Evolutionary conservation across 805 yeast genomes (phyloP), one percentile per base, ranked within the genome.

Genomic region (Tetrapisispora arboricola): DNA sequence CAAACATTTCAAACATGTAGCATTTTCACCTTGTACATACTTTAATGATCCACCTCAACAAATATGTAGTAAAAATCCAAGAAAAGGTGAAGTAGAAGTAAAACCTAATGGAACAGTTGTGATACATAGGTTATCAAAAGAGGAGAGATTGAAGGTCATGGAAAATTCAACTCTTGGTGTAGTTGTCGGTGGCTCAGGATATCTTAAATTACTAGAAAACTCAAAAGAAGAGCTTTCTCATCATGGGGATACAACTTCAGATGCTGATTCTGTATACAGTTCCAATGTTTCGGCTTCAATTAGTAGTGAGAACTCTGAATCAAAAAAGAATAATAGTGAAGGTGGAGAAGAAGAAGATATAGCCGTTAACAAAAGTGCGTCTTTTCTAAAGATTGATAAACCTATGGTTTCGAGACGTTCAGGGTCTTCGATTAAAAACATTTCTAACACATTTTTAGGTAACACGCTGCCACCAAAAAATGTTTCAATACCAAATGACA

Each of bases 31-130:
- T 3, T 82, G 81, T 28, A 80, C 84, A 15, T 78, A 85, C 52
- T 74, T 73, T 28, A 72, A 73, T 46, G 96, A 88, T 58, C 95
- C 95, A 1, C 94, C 94, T 0, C 95, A 85, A 54, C 94, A 85
- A 53, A 85, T 85, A 33, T 94, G 95, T 11, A 78, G 88, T 2
- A 65, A 87, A 51, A 70, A 66, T 45, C 95, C 95, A 13, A 65
- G 86, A 48, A 73, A 74, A 55, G 96, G 96, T 31, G 90, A 86
- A 58, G 94, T 81, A 11, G 83, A 76, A 49, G 66, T 77, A 2
- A 53, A 70, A 38, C 62, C 71, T 11, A 70, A 68, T 49, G 84
- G 84, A 0, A 59, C 67, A 1, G 66, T 76, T 12, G 66, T 71
- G 4, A 65, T 78, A n/a, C 72, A 74, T 46, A 76, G 80, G 24